Evolutionary conservation across 257 asterid genomes (phyloP).

Genomic region (Fraxinus cuspidata): DNA sequence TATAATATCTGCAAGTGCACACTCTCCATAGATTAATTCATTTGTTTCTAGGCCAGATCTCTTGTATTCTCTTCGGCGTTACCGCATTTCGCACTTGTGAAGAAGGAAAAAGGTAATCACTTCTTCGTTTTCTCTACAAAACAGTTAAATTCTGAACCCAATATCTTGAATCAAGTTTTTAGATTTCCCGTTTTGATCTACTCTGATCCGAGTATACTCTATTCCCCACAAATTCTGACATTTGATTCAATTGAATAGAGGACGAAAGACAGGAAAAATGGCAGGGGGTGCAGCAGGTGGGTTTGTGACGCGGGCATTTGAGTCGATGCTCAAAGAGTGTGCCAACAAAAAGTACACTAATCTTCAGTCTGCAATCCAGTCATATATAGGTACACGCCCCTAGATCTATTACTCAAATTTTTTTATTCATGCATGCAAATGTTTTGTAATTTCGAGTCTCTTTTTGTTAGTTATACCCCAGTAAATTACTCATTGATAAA

Average conservation of each 20-base stretch:
- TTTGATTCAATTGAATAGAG: constrained; percentile 33
- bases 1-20: constrained; percentile 24
- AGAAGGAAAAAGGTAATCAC: constrained; percentile 23
- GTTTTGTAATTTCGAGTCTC: background rate
- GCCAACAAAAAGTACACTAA: constrained; percentile 59
- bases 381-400: constrained; percentile 60
- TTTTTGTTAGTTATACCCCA: background rate
- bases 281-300: constrained; percentile 97
- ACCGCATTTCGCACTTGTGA: constrained; percentile 26
- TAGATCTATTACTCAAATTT: constrained; percentile 19
- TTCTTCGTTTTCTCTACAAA: background rate
- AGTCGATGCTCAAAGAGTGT: constrained; percentile 92
- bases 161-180: constrained; percentile 36
- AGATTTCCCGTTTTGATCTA: constrained; percentile 30
- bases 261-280: constrained; percentile 38
- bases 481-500: background rate
- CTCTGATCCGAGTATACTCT: constrained; percentile 33
- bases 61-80: constrained; percentile 27
- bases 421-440: background rate
- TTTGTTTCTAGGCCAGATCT: constrained; percentile 45
- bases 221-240: background rate
- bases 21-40: constrained; percentile 24
- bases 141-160: background rate
- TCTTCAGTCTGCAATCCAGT: constrained; percentile 71
- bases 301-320: constrained; percentile 87